Percentiles rank a stretch among this genome's conserved stretches.
phyloP scores from a whole-genome alignment of 192 early-diverging fungal species.

The Dimargaris verticillata region DNA sequence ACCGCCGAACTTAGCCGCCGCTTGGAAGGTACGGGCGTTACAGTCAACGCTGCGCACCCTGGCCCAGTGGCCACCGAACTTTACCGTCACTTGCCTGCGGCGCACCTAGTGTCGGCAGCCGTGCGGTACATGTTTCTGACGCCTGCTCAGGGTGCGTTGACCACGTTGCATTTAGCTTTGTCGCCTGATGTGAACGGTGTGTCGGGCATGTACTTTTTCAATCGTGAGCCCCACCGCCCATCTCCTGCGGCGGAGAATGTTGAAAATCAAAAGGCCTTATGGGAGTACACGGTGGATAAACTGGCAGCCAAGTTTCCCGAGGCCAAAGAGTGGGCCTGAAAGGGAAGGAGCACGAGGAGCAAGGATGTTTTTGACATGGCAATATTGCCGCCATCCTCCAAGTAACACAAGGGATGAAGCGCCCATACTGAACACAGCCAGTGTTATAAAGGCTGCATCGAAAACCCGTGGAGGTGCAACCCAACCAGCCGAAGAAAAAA shows the following conservation, averaged over 20 bases:
- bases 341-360: not conserved
- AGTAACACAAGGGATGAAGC: too few species aligned
- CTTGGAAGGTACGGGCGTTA: slow-evolving; percentile 22
- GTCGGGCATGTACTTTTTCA: slow-evolving; percentile 25
- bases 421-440: too few species aligned
- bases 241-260: slow-evolving; percentile 15
- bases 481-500: too few species aligned
- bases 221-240: slow-evolving; percentile 15
- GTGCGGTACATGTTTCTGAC: slow-evolving; percentile 21
- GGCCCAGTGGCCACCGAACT: slow-evolving; percentile 32
- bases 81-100: slow-evolving; percentile 24
- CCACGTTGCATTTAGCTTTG: slow-evolving; percentile 26
- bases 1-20: slow-evolving; percentile 28
- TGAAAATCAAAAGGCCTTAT: slow-evolving; percentile 13
- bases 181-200: slow-evolving; percentile 25
- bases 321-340: not conserved
- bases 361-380: too few species aligned
- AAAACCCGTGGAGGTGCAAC: too few species aligned
- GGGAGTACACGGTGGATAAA: slow-evolving; percentile 21
- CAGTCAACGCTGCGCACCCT: slow-evolving; percentile 38
- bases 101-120: slow-evolving; percentile 22
- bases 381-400: too few species aligned
- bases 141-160: slow-evolving; percentile 20
- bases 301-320: slow-evolving; percentile 13
- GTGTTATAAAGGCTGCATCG: too few species aligned